Conservation (phyloP, 1,139 yeast species). For the Torulaspora globosa region DNA sequence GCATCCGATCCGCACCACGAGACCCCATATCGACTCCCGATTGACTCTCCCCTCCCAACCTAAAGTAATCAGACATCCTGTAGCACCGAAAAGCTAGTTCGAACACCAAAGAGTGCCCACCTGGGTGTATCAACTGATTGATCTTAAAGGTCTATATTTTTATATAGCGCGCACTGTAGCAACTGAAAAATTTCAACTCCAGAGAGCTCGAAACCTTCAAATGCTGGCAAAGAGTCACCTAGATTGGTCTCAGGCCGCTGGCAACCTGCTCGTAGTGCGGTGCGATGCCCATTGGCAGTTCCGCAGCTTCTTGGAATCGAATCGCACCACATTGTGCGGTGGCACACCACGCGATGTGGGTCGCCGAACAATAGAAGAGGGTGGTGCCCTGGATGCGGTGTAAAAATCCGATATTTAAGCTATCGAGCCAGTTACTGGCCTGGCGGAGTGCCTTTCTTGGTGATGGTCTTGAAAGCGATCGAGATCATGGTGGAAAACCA, state of each 20-base stretch:
- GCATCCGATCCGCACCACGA: background rate
- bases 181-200: background rate
- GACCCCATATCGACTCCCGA: background rate
- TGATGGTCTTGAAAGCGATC: conserved; percentile 55
- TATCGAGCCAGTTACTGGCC: conserved; percentile 9
- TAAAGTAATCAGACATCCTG: conserved; percentile 28
- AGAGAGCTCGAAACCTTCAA: background rate
- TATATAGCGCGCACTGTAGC: background rate
- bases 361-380: background rate
- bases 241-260: too few species aligned
- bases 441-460: conserved; percentile 11
- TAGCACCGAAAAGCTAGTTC: background rate
- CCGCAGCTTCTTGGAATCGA: background rate
- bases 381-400: conserved; percentile 1
- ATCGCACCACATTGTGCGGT: background rate
- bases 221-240: background rate
- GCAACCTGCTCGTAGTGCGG: background rate
- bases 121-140: too few species aligned
- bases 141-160: background rate
- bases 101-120: background rate
- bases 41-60: conserved; percentile 10
- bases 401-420: conserved; percentile 3
- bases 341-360: conserved; percentile 1
- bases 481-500: conserved; percentile 83
- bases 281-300: background rate